Conservation (phyloP, 2,329 filamentous ascomycete genomes). For the Thyridium curvatum region DNA sequence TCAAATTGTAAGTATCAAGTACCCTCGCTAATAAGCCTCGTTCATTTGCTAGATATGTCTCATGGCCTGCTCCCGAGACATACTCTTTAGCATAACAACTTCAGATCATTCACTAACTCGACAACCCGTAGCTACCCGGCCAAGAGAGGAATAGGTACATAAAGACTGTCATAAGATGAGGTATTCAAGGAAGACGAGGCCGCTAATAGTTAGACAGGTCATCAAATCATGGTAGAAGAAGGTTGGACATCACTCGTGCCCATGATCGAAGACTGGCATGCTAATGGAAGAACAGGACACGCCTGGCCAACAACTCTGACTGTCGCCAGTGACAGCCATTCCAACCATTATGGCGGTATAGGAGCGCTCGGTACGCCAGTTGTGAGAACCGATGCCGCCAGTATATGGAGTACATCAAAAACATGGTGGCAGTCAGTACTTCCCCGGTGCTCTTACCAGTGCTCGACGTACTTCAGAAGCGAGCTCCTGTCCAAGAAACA, state of each 20-base stretch:
- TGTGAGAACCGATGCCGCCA: slow-evolving; percentile 81
- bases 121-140: slow-evolving; percentile 40
- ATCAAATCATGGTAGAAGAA: slow-evolving; percentile 89
- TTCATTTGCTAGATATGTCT: too few relatives aligned
- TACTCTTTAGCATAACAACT: too few relatives aligned
- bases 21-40: too few relatives aligned
- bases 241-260: slow-evolving; percentile 34
- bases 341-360: slow-evolving; percentile 78
- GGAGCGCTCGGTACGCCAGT: slow-evolving; percentile 72
- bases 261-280: too few relatives aligned
- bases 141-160: slow-evolving; percentile 9
- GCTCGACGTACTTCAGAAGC: too few relatives aligned
- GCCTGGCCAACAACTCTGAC: slow-evolving; percentile 77
- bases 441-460: neutral
- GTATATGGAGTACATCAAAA: slow-evolving; percentile 74
- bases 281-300: slow-evolving; percentile 20
- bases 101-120: neutral
- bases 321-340: slow-evolving; percentile 74
- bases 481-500: too few relatives aligned
- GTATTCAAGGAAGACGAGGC: too few relatives aligned
- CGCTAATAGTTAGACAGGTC: slow-evolving; percentile 53
- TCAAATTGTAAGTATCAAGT: slow-evolving; percentile 69
- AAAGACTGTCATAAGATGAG: too few relatives aligned
- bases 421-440: slow-evolving; percentile 69
- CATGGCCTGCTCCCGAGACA: too few relatives aligned